Percentiles rank a stretch among this genome's conserved stretches.
phyloP scores from a whole-genome alignment of 768 basidiomycete species.

The Artomyces pyxidatus region DNA sequence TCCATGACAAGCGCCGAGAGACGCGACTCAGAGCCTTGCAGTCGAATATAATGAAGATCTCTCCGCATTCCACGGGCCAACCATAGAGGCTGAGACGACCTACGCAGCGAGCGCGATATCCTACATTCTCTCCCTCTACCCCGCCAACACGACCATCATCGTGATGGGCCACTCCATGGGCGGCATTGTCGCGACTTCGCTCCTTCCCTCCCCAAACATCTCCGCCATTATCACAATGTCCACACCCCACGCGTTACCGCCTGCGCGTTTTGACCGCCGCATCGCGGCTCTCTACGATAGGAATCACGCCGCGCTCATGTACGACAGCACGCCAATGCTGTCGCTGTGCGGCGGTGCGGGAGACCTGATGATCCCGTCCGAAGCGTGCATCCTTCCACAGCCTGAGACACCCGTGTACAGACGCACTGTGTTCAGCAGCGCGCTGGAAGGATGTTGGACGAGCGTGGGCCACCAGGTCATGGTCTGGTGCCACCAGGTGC shows the following conservation, averaged over 20 bases:
- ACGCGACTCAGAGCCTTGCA: constrained; percentile 21
- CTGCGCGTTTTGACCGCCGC: constrained; percentile 77
- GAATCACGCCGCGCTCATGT: constrained; percentile 34
- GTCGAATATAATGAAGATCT: constrained; percentile 98
- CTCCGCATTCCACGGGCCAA: constrained; percentile 89
- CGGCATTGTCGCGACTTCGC: constrained; percentile 78
- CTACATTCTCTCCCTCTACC: constrained; percentile 77
- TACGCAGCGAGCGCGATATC: constrained; percentile 66
- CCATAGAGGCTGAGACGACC: constrained; percentile 70
- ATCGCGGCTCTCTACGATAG: constrained; percentile 66
- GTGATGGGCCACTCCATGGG: constrained; percentile 97
- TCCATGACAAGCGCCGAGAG: background rate
- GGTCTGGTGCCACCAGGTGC: constrained; percentile 98
- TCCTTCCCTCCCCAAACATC: constrained; percentile 61
- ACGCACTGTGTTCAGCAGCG: constrained; percentile 74
- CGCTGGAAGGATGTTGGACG: constrained; percentile 88
- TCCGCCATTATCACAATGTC: constrained; percentile 92
- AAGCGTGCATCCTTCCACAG: constrained; percentile 63
- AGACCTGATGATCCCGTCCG: constrained; percentile 88
- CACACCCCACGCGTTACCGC: constrained; percentile 82
- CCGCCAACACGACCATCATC: constrained; percentile 51
- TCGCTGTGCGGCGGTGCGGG: constrained; percentile 89
- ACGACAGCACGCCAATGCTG: constrained; percentile 54
- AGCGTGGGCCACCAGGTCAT: constrained; percentile 94
- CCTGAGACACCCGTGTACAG: constrained; percentile 29